Evolutionary conservation across 169 alveolate genomes (phyloP), one percentile per base, ranked within the genome.

Genomic region (Eimeria maxima): DNA sequence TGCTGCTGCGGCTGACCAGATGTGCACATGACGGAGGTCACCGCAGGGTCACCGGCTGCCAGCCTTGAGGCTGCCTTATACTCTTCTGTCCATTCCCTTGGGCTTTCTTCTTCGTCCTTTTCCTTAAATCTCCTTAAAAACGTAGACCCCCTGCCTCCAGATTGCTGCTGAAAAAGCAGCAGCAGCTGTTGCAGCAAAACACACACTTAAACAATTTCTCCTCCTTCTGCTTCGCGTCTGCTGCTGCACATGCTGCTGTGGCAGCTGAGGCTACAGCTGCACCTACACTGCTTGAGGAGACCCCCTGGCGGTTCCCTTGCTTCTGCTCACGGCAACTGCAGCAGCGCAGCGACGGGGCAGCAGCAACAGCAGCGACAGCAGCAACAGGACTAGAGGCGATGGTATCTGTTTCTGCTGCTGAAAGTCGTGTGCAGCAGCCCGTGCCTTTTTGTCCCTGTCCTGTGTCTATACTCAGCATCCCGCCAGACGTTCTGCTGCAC

Each of bases 331-430:
- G 16, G 60, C 76, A 27, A 42, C 76, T 10, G 33, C 76, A 67
- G 76, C 76, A 16, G 24, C 44, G 11, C 33, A 67, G 7, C 2
- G 84, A 73, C 8, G 84, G 53, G 33, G 53, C 84, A 73, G 84
- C 84, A 29, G 3, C 53, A 67, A 16, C 84, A 7, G 45, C 84
- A 73, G 45, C 84, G 7, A 50, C 84, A 73, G 84, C 84, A 67
- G 45, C 84, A 33, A 57, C 84, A 73, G 44, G 18, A 33, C 8
- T 67, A 29, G 38, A 4, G 84, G 84, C 45, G 45, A 73, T 73
- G 84, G 45, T 38, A 33, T 73, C 84, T 10, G 84, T 18, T 29
- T 73, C 84, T 38, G n/a, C 55, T 22, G 5, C 84, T 73, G 84
- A 8, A 27, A 24, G 55, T 20, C 53, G 24, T 27, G 24, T 73